Percentiles rank a stretch among this genome's conserved stretches.
Conservation (phyloP, 352 stramenopile genomes). For the Globisporangium apiculatum region DNA sequence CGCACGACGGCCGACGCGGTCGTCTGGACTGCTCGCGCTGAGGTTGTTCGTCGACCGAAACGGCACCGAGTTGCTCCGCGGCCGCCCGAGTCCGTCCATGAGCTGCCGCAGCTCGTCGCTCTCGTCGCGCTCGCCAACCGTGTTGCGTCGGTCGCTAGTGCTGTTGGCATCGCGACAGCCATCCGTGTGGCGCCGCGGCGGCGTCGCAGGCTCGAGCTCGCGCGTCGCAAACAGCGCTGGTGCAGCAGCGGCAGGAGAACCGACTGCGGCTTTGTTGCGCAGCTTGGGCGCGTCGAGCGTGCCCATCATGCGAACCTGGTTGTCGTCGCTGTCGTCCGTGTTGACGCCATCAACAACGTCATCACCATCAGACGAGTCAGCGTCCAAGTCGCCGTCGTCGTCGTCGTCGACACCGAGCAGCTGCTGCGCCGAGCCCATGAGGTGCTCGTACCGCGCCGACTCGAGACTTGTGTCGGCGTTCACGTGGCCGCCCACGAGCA, state of each 20-base stretch:
- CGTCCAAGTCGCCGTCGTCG: constrained; percentile 21
- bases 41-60: constrained; percentile 31
- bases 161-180: too few relatives aligned
- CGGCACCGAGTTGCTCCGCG: constrained; percentile 53
- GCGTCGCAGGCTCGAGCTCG: constrained; percentile 14
- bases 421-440: constrained; percentile 9
- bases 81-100: constrained; percentile 53
- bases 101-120: constrained; percentile 51
- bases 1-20: constrained; percentile 21
- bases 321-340: constrained; percentile 2
- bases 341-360: constrained; percentile 19
- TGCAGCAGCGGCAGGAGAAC: too few relatives aligned
- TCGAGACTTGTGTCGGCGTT: constrained; percentile 11
- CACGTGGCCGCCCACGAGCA: constrained; percentile 6
- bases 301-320: constrained; percentile 21
- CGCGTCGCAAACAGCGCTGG: constrained; percentile 26
- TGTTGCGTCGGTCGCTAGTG: constrained; percentile 4
- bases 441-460: constrained; percentile 9
- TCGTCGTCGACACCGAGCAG: constrained; percentile 18
- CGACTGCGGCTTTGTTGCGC: constrained; percentile 9
- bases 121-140: constrained; percentile 23
- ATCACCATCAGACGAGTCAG: constrained; percentile 26
- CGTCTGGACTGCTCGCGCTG: constrained; percentile 11
- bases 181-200: constrained; percentile 6
- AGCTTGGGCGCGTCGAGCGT: constrained; percentile 8